Conservation (phyloP, 202 grass and related monocot species). For the Zoysia matrella region DNA sequence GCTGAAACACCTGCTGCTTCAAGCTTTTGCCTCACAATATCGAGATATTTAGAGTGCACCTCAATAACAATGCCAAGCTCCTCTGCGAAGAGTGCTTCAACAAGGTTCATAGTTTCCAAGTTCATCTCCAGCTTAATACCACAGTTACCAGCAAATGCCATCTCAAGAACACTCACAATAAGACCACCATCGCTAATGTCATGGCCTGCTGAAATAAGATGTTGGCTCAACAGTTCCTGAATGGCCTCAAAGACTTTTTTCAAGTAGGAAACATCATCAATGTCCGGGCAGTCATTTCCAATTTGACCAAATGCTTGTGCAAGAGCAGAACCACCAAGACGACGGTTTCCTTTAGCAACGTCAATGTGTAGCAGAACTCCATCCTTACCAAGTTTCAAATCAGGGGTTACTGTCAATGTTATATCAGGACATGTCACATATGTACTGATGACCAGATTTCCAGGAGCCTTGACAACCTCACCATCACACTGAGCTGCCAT, state of each 20-base stretch:
- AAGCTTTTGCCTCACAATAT: conserved; percentile 68
- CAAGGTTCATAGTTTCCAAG: conserved; percentile 53
- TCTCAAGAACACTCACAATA: conserved; percentile 82
- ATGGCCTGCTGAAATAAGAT: conserved; percentile 84
- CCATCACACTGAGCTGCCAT: conserved; percentile 83
- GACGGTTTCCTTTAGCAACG: conserved; percentile 68
- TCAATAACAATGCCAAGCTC: conserved; percentile 88
- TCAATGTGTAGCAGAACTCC: conserved; percentile 92
- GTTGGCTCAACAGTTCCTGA: conserved; percentile 73
- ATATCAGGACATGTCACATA: conserved; percentile 96
- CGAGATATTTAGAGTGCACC: conserved; percentile 49
- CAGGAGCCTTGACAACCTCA: conserved; percentile 87
- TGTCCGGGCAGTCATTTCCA: conserved; percentile 83
- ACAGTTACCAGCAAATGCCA: conserved; percentile 92
- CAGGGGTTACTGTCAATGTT: conserved; percentile 88
- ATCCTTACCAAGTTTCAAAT: conserved; percentile 78
- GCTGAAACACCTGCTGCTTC: conserved; percentile 60
- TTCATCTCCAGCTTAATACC: conserved; percentile 72
- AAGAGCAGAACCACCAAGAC: conserved; percentile 84
- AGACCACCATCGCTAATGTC: conserved; percentile 91
- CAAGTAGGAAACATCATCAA: conserved; percentile 85
- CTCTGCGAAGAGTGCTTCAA: conserved; percentile 81
- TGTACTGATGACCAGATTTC: conserved; percentile 89
- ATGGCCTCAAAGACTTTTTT: conserved; percentile 73
- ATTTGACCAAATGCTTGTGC: conserved; percentile 92